These are phyloP conservation scores for Tulasnella sp. DNA, from an alignment of 768 basidiomycete species.

Conservation along the genomic window DNA sequence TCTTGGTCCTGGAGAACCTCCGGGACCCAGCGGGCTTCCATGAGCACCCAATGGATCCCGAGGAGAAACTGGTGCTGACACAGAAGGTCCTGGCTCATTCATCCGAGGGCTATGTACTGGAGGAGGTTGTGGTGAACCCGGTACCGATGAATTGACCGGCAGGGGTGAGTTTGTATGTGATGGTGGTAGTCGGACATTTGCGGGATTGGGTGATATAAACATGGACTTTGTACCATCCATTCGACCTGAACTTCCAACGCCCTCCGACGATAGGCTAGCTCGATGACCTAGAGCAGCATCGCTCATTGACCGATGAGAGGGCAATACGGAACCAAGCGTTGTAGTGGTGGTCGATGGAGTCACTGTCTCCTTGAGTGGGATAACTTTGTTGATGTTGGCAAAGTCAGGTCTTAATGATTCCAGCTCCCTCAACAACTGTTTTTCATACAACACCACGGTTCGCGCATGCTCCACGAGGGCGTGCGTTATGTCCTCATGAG, in stretches of 20 bases:
- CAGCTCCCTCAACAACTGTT: slow-evolving; percentile 73
- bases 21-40: slow-evolving; percentile 1
- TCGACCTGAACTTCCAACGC: slow-evolving; percentile 37
- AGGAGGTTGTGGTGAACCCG: neutral
- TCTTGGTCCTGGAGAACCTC: neutral
- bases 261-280: neutral
- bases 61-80: neutral
- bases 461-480: slow-evolving; percentile 89
- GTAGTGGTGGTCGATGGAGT: slow-evolving; percentile 51
- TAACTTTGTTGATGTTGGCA: slow-evolving; percentile 21
- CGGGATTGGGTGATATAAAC: slow-evolving; percentile 49
- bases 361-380: slow-evolving; percentile 26
- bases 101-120: neutral
- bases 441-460: slow-evolving; percentile 82
- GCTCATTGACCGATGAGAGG: neutral
- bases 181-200: slow-evolving; percentile 5
- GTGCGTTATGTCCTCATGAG: slow-evolving; percentile 82
- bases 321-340: slow-evolving; percentile 22
- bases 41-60: slow-evolving; percentile 5
- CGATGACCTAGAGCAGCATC: too few species aligned
- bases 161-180: neutral
- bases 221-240: slow-evolving; percentile 70
- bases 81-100: neutral
- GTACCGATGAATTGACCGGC: neutral
- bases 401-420: slow-evolving; percentile 75